Evolutionary conservation across 2,329 filamentous ascomycete genomes (phyloP).

Genomic region (Xylariaceae sp.): DNA sequence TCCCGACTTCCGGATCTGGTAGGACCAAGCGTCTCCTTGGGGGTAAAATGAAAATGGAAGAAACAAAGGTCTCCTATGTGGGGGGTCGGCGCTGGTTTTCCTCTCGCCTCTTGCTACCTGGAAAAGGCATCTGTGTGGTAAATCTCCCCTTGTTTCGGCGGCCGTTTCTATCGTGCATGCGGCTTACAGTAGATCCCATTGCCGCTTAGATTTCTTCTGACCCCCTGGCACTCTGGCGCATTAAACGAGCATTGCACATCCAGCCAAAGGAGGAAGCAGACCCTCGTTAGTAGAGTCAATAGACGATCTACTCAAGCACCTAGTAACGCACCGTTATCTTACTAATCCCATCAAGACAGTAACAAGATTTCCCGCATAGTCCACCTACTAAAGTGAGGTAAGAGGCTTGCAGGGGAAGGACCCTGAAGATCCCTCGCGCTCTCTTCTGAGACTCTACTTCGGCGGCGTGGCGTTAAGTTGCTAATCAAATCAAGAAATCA

Average conservation of each 20-base stretch:
- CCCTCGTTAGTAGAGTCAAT: constrained; percentile 19
- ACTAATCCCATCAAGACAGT: constrained; percentile 10
- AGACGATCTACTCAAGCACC: constrained; percentile 14
- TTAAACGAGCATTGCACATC: constrained; percentile 30
- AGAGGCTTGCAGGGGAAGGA: constrained; percentile 18
- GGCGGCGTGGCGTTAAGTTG: constrained; percentile 1
- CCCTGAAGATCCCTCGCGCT: constrained; percentile 21
- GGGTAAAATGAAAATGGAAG: background rate
- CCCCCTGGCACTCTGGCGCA: constrained; percentile 12
- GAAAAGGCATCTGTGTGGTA: constrained; percentile 10
- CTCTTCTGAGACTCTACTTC: background rate
- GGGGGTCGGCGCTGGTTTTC: constrained; percentile 5
- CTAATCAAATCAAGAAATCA: constrained; percentile 4
- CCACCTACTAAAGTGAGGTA: constrained; percentile 2
- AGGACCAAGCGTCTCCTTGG: constrained; percentile 12
- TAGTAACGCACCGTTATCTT: constrained; percentile 19
- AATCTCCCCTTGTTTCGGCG: constrained; percentile 25
- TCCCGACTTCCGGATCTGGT: constrained; percentile 12
- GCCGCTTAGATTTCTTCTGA: background rate
- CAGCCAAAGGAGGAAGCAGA: constrained; percentile 9
- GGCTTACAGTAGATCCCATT: constrained; percentile 11
- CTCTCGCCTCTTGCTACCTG: background rate
- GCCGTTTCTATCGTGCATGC: constrained; percentile 25
- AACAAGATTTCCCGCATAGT: constrained; percentile 1
- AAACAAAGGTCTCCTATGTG: constrained; percentile 4